Evolutionary conservation across 441 rosid species (phyloP).

Genomic region (Adansonia grandidieri): DNA sequence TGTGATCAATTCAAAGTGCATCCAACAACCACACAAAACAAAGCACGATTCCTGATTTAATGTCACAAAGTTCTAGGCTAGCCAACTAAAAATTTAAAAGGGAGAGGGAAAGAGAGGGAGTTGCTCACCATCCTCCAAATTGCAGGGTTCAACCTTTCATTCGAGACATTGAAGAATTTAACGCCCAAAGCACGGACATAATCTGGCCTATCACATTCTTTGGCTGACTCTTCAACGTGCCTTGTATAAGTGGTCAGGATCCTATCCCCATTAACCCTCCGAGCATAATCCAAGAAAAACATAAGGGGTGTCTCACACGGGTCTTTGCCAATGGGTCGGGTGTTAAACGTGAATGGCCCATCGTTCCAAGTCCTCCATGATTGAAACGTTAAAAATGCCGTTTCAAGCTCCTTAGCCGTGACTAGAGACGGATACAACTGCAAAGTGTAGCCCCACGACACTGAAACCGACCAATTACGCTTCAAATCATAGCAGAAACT

Average conservation of each 20-base stretch:
- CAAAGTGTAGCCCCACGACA: conserved; percentile 83
- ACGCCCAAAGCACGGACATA: conserved; percentile 40
- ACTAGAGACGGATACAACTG: conserved; percentile 60
- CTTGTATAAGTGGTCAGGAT: conserved; percentile 59
- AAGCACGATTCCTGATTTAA: background rate
- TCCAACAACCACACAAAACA: background rate
- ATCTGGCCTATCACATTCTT: conserved; percentile 40
- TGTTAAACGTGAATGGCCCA: conserved; percentile 69
- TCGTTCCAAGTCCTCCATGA: conserved; percentile 67
- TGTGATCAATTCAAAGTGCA: conserved; percentile 3
- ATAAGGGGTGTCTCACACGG: conserved; percentile 64
- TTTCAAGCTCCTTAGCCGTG: conserved; percentile 56
- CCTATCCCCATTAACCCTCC: conserved; percentile 34
- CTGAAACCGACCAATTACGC: conserved; percentile 71
- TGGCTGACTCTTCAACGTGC: conserved; percentile 32
- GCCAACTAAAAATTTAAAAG: conserved; percentile 10
- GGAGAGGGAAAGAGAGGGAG: background rate
- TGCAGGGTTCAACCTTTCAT: conserved; percentile 42
- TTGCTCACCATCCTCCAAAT: conserved; percentile 62
- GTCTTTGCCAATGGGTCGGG: conserved; percentile 52
- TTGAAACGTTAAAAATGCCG: conserved; percentile 60
- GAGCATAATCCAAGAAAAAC: conserved; percentile 56
- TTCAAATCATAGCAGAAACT: conserved; percentile 65
- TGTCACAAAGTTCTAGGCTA: background rate
- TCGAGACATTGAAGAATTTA: conserved; percentile 40